A percentile compares a stretch with the other conserved stretches of the same genome.
Evolutionary conservation across 78 protist genomes (phyloP).

Genomic region (Mantamonas sphyraenae): DNA sequence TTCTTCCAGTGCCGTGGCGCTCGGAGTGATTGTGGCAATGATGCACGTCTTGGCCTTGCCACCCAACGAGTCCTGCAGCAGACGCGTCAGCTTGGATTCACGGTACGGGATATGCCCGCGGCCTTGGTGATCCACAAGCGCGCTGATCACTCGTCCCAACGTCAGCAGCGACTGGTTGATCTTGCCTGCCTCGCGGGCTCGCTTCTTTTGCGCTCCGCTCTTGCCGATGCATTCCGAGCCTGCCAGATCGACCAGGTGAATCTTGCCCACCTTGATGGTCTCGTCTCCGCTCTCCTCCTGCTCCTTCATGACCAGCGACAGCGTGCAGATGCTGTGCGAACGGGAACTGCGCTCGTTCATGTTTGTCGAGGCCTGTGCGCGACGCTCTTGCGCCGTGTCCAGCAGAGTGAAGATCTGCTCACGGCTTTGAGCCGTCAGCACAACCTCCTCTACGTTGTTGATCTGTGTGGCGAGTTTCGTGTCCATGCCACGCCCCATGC

Average conservation of each 20-base stretch:
- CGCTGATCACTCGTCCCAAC: conserved; percentile 83
- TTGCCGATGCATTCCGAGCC: conserved; percentile 84
- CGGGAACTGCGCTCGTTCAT: conserved; percentile 14
- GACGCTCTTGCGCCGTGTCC: conserved; percentile 3
- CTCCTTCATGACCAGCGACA: neutral
- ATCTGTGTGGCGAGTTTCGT: too few species aligned
- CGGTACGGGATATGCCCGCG: conserved; percentile 72
- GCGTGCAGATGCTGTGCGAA: conserved; percentile 6
- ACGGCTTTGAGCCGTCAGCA: neutral
- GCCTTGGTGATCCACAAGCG: conserved; percentile 50
- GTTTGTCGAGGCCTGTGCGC: conserved; percentile 18
- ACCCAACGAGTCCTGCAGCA: conserved; percentile 91
- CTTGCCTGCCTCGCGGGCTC: conserved; percentile 62
- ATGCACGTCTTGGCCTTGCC: conserved; percentile 87
- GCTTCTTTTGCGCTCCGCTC: conserved; percentile 51
- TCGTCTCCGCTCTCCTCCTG: neutral
- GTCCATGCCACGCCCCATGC: conserved; percentile 8
- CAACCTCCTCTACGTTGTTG: conserved; percentile 22
- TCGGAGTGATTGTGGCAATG: conserved; percentile 87
- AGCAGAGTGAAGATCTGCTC: conserved; percentile 17
- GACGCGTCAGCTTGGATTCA: conserved; percentile 75
- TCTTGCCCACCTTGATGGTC: conserved; percentile 57
- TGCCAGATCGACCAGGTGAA: conserved; percentile 91
- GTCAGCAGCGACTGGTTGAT: conserved; percentile 87
- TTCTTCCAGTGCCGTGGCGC: conserved; percentile 53